Percentiles rank a stretch among this genome's conserved stretches.
Evolutionary conservation across 1,139 yeast genomes (phyloP).

Genomic region (Pichia sp.): DNA sequence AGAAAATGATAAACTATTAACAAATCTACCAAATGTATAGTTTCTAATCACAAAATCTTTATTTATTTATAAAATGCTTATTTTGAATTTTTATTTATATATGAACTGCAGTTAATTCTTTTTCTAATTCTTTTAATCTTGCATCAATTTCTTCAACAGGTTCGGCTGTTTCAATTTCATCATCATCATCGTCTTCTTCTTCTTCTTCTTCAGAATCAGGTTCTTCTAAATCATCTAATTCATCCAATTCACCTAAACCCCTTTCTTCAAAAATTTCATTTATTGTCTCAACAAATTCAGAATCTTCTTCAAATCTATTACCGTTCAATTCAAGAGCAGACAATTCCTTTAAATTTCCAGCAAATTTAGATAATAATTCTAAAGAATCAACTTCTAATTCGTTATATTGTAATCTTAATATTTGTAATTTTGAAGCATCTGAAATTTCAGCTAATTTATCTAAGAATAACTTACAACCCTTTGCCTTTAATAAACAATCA

Average conservation of each 20-base stretch:
- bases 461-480: constrained; percentile 57
- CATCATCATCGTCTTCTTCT: constrained; percentile 63
- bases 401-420: constrained; percentile 77
- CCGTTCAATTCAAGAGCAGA: constrained; percentile 79
- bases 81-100: constrained; percentile 13
- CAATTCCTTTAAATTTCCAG: constrained; percentile 53
- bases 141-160: constrained; percentile 37
- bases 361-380: constrained; percentile 48
- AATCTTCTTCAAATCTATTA: constrained; percentile 79
- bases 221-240: constrained; percentile 90
- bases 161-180: constrained; percentile 46
- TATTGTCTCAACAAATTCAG: constrained; percentile 49
- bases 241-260: constrained; percentile 80
- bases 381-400: constrained; percentile 72
- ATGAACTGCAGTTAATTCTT: constrained; percentile 45
- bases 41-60: no score
- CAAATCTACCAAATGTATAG: not conserved
- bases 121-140: constrained; percentile 42
- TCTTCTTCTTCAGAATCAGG: constrained; percentile 81
- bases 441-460: constrained; percentile 39
- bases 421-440: constrained; percentile 39
- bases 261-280: constrained; percentile 60
- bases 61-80: not conserved
- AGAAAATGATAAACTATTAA: constrained; percentile 3
- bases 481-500: constrained; percentile 77